Base-by-base conservation (phyloP, 2,329 filamentous ascomycete genomes). In the Ophiostoma himal-ulmi region DNA sequence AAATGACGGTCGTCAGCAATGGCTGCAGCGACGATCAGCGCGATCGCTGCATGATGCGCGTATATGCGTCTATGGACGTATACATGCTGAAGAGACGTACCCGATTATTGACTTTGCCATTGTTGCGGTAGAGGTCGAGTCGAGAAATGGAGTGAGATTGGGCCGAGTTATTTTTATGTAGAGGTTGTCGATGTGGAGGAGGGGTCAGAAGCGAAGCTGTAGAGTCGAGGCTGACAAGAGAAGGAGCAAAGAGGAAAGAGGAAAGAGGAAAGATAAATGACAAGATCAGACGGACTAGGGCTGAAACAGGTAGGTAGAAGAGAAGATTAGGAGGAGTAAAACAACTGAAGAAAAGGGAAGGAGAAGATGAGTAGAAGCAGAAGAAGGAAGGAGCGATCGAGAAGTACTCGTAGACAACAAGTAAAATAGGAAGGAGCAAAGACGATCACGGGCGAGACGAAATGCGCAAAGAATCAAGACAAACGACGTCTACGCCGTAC, bases 161-260 rank as follows among this genome's bases (percentile, higher is more conserved):
- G 37, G 37, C 5, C 13, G 37, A 11, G 37, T 39, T 39, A 39
- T 44, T 48, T 7, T 5, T 8, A 20, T 7, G 44, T 48, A 48
- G 44, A 48, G 17, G 44, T 48, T 20, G 52, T 4, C 20, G 39
- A 44, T 8, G 39, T 30, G 4, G 20, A 22, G 10, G 65, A 67
- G 65, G 39, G 65, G 65, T 44, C 62, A 14, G 44, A 48, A n/a
- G 14, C 20, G 44, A 48, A 57, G 52, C n/a, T 57, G 22, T 57
- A 5, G 26, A 57, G 52, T 57, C 52, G 52, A 54, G 48, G 52
- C 52, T 57, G 52, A 57, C 48, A n/a, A 37, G 62, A 17, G 37
- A 14, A 41, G 22, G 13, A 44, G 48, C 13, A 14, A 48, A 17
- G 22, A 39, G 39, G 13, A 36, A 17, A 8, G 67, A 22, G 44